A percentile compares a stretch with the other conserved stretches of the same genome.
These are phyloP conservation scores for Ceratobasidium sp. DNA, from an alignment of 1,284 basidiomycete genomes.

Conservation along the genomic window DNA sequence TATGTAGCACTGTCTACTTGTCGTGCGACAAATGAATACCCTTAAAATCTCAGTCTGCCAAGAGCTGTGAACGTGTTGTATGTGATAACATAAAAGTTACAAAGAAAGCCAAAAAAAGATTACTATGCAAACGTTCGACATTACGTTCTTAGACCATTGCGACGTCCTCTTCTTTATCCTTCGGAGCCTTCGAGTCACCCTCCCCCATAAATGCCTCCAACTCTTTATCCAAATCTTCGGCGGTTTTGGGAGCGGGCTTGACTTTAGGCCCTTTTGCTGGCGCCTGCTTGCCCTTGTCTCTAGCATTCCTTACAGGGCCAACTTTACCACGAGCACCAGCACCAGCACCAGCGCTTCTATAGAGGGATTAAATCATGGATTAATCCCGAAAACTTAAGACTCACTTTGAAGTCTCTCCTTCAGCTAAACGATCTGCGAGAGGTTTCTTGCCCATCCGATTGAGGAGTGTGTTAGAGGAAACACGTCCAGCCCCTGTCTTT, in stretches of 20 bases:
- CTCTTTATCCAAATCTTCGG: slow-evolving; percentile 90
- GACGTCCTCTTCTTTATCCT: slow-evolving; percentile 33
- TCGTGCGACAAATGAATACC: slow-evolving; percentile 15
- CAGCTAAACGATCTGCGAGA: slow-evolving; percentile 43
- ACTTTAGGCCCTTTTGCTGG: slow-evolving; percentile 56
- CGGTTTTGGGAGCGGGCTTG: slow-evolving; percentile 66
- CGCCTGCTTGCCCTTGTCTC: slow-evolving; percentile 49
- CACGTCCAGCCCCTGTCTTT: background rate
- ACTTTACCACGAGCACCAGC: slow-evolving; percentile 13
- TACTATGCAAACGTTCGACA: background rate
- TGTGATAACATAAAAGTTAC: background rate
- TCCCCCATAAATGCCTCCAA: slow-evolving; percentile 91
- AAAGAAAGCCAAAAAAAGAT: slow-evolving; percentile 9
- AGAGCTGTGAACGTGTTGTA: too few species aligned
- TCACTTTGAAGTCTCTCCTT: slow-evolving; percentile 30
- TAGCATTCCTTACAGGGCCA: slow-evolving; percentile 29
- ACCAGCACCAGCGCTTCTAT: slow-evolving; percentile 11
- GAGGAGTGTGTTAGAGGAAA: slow-evolving; percentile 36
- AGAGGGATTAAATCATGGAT: background rate
- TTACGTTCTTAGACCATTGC: slow-evolving; percentile 22
- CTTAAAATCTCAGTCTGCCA: background rate
- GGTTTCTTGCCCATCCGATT: slow-evolving; percentile 46
- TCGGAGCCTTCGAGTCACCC: slow-evolving; percentile 53
- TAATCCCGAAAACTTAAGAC: background rate
- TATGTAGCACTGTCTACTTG: slow-evolving; percentile 8